These are phyloP conservation scores for Plasmodium chabaudi DNA, from an alignment of 169 alveolate genomes.

Conservation along the genomic window DNA sequence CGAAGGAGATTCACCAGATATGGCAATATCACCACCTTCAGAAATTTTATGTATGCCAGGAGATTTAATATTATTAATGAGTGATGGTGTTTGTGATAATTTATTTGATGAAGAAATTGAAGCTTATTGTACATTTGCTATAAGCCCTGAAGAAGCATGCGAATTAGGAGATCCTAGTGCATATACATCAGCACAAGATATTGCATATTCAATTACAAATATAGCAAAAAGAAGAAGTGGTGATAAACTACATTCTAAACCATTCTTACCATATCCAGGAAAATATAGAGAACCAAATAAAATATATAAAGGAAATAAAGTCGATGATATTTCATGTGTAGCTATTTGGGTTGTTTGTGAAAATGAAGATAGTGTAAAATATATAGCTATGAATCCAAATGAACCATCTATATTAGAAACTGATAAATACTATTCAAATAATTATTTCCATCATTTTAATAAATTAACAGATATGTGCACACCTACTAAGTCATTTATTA, in stretches of 20 bases:
- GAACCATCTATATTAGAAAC: slow-evolving; percentile 62
- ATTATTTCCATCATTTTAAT: slow-evolving; percentile 63
- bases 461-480: slow-evolving; percentile 64
- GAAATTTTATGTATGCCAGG: slow-evolving; percentile 83
- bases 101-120: slow-evolving; percentile 82
- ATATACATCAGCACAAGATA: slow-evolving; percentile 75
- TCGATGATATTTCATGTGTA: slow-evolving; percentile 82
- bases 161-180: slow-evolving; percentile 70
- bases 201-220: slow-evolving; percentile 77
- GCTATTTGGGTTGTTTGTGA: slow-evolving; percentile 84
- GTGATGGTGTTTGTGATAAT: slow-evolving; percentile 84
- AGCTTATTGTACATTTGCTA: slow-evolving; percentile 80
- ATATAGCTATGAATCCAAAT: slow-evolving; percentile 35
- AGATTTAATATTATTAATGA: slow-evolving; percentile 78
- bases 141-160: slow-evolving; percentile 83
- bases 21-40: slow-evolving; percentile 77
- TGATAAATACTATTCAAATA: slow-evolving; percentile 49
- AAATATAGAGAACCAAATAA: slow-evolving; percentile 53
- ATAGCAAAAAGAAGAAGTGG: slow-evolving; percentile 77
- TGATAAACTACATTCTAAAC: slow-evolving; percentile 74
- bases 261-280: slow-evolving; percentile 44
- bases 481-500: slow-evolving; percentile 57
- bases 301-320: slow-evolving; percentile 76
- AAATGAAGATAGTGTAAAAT: slow-evolving; percentile 66
- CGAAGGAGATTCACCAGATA: slow-evolving; percentile 83